These are phyloP conservation scores for Beverwykella pulmonaria DNA, from an alignment of 495 filamentous ascomycete genomes.

Conservation along the genomic window DNA sequence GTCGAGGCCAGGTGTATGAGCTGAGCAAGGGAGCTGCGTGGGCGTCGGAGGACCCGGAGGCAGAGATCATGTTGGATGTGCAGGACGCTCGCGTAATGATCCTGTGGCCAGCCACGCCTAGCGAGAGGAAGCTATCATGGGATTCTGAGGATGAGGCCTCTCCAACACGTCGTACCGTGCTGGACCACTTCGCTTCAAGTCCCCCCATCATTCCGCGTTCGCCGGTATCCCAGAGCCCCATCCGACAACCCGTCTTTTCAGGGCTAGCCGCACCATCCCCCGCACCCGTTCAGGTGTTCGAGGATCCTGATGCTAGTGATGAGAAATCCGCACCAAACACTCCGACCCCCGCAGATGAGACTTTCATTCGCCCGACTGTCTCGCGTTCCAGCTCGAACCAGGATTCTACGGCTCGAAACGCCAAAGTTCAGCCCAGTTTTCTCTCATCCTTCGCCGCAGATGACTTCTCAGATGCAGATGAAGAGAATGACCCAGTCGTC, in stretches of 20 bases:
- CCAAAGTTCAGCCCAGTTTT: constrained; percentile 22
- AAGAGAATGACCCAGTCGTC: constrained; percentile 90
- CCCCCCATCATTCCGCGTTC: constrained; percentile 61
- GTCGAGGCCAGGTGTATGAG: constrained; percentile 83
- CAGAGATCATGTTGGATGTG: constrained; percentile 94
- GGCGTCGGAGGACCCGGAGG: constrained; percentile 83
- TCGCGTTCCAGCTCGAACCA: constrained; percentile 15
- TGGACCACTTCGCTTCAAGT: constrained; percentile 57
- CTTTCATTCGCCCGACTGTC: constrained; percentile 26
- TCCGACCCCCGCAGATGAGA: constrained; percentile 19
- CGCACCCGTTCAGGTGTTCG: constrained; percentile 60
- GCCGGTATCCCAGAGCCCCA: constrained; percentile 34
- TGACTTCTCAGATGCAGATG: constrained; percentile 75
- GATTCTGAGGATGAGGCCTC: constrained; percentile 53
- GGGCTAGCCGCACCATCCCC: constrained; percentile 51
- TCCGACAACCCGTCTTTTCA: constrained; percentile 29
- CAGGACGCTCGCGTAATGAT: constrained; percentile 88
- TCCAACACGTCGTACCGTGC: constrained; percentile 48
- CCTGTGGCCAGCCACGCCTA: constrained; percentile 69
- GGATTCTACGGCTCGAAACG: constrained; percentile 7
- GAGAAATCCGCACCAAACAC: constrained; percentile 27
- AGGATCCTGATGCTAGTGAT: constrained; percentile 54
- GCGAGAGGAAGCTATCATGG: constrained; percentile 60
- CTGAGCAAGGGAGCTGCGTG: constrained; percentile 86
- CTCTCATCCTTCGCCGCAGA: constrained; percentile 40